These are phyloP conservation scores for Colletotrichum musicola DNA, from an alignment of 2,329 filamentous ascomycete species.

Conservation along the genomic window DNA sequence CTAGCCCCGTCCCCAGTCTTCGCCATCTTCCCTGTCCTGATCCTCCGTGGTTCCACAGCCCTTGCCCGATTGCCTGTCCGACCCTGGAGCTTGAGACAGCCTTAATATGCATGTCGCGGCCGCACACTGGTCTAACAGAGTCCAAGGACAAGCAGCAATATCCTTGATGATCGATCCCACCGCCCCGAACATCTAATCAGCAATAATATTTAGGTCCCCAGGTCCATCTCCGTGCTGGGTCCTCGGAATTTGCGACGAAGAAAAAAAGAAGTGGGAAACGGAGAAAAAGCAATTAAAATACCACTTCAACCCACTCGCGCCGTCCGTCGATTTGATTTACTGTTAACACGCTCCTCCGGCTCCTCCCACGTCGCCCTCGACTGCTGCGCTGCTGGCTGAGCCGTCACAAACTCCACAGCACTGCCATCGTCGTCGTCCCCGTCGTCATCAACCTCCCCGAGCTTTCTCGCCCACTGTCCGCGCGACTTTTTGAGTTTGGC, in stretches of 20 bases:
- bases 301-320: conserved; percentile 18
- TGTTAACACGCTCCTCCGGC: conserved; percentile 8
- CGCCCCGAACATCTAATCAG: conserved; percentile 33
- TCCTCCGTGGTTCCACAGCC: conserved; percentile 36
- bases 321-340: conserved; percentile 13
- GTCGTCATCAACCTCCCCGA: background rate
- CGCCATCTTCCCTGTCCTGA: conserved; percentile 39
- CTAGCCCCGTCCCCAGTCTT: conserved; percentile 37
- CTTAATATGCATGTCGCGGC: conserved; percentile 37
- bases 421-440: background rate
- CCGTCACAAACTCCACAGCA: conserved; percentile 4
- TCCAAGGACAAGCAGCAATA: conserved; percentile 34
- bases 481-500: conserved; percentile 23
- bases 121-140: conserved; percentile 32
- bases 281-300: conserved; percentile 27
- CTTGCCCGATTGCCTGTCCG: conserved; percentile 32
- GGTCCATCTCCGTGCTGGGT: conserved; percentile 34
- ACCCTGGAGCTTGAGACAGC: conserved; percentile 38
- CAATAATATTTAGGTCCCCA: conserved; percentile 33
- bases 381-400: conserved; percentile 6
- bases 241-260: conserved; percentile 27
- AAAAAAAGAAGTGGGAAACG: conserved; percentile 30
- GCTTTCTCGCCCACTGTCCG: conserved; percentile 5
- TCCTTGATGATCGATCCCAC: conserved; percentile 39
- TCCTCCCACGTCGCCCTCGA: background rate